These are phyloP conservation scores for Blumeriella jaapii DNA, from an alignment of 2,329 filamentous ascomycete genomes.

Conservation along the genomic window DNA sequence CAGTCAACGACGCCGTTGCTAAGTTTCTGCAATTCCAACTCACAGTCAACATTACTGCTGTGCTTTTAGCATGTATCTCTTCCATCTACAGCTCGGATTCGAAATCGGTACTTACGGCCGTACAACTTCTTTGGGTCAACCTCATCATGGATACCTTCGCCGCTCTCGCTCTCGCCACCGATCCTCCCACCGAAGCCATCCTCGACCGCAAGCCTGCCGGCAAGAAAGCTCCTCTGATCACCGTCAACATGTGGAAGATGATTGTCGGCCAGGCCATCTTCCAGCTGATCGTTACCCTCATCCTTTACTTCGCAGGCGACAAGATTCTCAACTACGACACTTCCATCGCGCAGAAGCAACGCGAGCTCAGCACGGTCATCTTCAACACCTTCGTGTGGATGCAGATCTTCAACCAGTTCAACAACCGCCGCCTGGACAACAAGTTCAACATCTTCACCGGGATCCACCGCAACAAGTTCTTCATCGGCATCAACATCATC, in stretches of 20 bases:
- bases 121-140: constrained; percentile 73
- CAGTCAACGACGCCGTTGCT: constrained; percentile 42
- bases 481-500: constrained; percentile 69
- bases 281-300: constrained; percentile 67
- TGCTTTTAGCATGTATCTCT: constrained; percentile 63
- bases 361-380: constrained; percentile 53
- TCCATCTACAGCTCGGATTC: constrained; percentile 52
- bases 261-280: constrained; percentile 87
- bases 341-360: constrained; percentile 40
- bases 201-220: constrained; percentile 61
- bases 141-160: constrained; percentile 79
- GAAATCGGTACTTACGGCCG: constrained; percentile 59
- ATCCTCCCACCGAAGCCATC: constrained; percentile 57
- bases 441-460: constrained; percentile 92
- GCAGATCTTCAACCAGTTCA: constrained; percentile 92
- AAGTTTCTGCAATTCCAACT: constrained; percentile 48
- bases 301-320: constrained; percentile 66
- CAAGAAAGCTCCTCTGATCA: constrained; percentile 67
- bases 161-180: constrained; percentile 61
- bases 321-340: constrained; percentile 46
- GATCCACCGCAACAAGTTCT: constrained; percentile 75
- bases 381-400: constrained; percentile 99
- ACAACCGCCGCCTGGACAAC: constrained; percentile 87
- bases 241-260: constrained; percentile 98
- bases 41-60: constrained; percentile 71